Evolutionary conservation across 495 filamentous ascomycete genomes (phyloP).

Genomic region (Neurospora sp.): DNA sequence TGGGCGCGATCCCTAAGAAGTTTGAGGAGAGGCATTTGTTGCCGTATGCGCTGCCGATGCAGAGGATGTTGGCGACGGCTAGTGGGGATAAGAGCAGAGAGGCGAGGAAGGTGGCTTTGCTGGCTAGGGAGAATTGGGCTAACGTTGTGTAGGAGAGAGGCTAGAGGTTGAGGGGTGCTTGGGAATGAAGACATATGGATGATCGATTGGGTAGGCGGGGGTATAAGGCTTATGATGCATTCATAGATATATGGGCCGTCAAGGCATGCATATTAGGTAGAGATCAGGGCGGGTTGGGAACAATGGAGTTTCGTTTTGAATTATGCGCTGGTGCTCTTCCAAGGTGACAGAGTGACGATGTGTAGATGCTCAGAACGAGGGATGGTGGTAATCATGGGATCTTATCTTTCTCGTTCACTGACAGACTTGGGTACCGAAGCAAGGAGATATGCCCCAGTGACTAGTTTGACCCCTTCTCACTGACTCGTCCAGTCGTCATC

Average conservation of each 20-base stretch:
- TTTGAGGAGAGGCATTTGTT: conserved; percentile 33
- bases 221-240: neutral
- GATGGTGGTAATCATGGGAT: neutral
- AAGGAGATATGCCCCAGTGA: neutral
- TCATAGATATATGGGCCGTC: neutral
- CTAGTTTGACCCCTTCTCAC: neutral
- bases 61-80: conserved; percentile 30
- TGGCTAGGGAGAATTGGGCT: conserved; percentile 32
- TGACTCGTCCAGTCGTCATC: neutral
- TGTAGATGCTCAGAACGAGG: neutral
- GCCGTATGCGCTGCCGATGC: conserved; percentile 21
- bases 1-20: conserved; percentile 26
- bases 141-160: conserved; percentile 12
- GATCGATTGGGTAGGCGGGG: neutral
- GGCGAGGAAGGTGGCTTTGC: conserved; percentile 29
- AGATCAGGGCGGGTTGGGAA: neutral
- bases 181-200: neutral
- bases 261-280: neutral
- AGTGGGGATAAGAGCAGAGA: conserved; percentile 36
- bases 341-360: neutral
- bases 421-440: neutral
- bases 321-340: neutral
- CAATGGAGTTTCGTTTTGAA: neutral
- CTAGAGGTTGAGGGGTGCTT: neutral
- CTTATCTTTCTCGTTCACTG: neutral